Conservation (phyloP, 352 stramenopile species). For the Phytophthora capsici region DNA sequence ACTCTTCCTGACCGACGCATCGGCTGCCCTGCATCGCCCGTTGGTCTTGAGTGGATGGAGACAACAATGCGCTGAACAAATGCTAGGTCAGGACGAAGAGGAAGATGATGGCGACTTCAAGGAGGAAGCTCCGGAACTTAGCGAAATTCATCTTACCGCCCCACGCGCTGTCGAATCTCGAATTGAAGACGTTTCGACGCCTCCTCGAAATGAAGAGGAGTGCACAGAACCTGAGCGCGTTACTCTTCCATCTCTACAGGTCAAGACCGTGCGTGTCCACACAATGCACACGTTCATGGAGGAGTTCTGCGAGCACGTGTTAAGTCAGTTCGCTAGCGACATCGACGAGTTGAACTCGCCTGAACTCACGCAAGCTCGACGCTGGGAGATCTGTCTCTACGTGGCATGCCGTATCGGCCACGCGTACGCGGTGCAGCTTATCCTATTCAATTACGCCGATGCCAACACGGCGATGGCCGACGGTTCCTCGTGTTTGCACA, state of each 20-base stretch:
- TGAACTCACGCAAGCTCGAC: slow-evolving; percentile 52
- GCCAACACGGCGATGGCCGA: slow-evolving; percentile 65
- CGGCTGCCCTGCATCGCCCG: slow-evolving; percentile 45
- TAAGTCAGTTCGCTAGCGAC: slow-evolving; percentile 67
- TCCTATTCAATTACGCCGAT: slow-evolving; percentile 79
- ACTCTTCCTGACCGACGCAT: slow-evolving; percentile 48
- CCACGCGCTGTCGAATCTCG: slow-evolving; percentile 19
- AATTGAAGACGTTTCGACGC: slow-evolving; percentile 12
- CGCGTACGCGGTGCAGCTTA: slow-evolving; percentile 74
- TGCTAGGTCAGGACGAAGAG: slow-evolving; percentile 48
- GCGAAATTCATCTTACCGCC: slow-evolving; percentile 23
- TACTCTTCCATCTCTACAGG: slow-evolving; percentile 54
- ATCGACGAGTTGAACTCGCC: slow-evolving; percentile 61
- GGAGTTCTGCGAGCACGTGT: slow-evolving; percentile 76
- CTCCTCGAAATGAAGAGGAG: slow-evolving; percentile 17
- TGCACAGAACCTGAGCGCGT: slow-evolving; percentile 3
- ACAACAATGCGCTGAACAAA: slow-evolving; percentile 56
- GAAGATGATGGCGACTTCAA: slow-evolving; percentile 14
- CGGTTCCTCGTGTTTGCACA: slow-evolving; percentile 75
- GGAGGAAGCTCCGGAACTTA: slow-evolving; percentile 18
- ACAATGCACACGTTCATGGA: slow-evolving; percentile 84
- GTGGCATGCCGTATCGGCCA: slow-evolving; percentile 77
- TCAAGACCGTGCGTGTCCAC: slow-evolving; percentile 67
- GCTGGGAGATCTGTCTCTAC: slow-evolving; percentile 82
- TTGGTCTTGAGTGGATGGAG: slow-evolving; percentile 60